phyloP scores from a whole-genome alignment of 2,329 filamentous ascomycete species.

The Paradendryphiella salina region DNA sequence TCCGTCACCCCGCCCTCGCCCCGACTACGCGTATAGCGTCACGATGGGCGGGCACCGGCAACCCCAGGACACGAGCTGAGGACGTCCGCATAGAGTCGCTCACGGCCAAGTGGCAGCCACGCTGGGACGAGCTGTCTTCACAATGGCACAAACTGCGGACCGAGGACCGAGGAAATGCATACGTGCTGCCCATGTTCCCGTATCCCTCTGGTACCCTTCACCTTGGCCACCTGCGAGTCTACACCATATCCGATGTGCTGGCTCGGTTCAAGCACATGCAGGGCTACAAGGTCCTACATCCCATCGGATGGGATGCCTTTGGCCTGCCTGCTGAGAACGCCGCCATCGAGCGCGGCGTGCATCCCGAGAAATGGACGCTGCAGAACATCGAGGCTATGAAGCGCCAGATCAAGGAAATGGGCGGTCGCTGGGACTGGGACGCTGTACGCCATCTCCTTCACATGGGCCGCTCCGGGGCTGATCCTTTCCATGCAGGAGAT shows the following conservation, averaged over 20 bases:
- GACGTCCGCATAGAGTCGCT: conserved; percentile 18
- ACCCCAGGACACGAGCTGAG: conserved; percentile 9
- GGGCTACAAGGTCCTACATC: conserved; percentile 74
- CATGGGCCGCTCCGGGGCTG: conserved; percentile 3
- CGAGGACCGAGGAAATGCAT: conserved; percentile 53
- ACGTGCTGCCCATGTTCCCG: conserved; percentile 89
- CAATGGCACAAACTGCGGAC: conserved; percentile 16
- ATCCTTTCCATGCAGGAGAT: conserved; percentile 64
- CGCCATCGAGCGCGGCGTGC: conserved; percentile 77
- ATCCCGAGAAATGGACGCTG: conserved; percentile 77
- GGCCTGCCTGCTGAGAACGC: conserved; percentile 90
- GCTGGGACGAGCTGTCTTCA: conserved; percentile 47
- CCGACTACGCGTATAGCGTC: conserved; percentile 11
- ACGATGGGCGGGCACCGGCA: conserved; percentile 11
- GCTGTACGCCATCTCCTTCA: conserved; percentile 55
- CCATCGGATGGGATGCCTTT: conserved; percentile 96
- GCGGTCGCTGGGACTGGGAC: conserved; percentile 81
- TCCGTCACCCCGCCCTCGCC: conserved; percentile 12
- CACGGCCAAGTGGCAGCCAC: conserved; percentile 57
- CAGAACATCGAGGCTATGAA: conserved; percentile 85
- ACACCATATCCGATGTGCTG: conserved; percentile 86
- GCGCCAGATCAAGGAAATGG: conserved; percentile 75
- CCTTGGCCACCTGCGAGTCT: conserved; percentile 84
- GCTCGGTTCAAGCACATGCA: conserved; percentile 75
- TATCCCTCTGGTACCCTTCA: conserved; percentile 88